Evolutionary conservation across 257 asterid species (phyloP).

Genomic region (Catharanthus roseus): DNA sequence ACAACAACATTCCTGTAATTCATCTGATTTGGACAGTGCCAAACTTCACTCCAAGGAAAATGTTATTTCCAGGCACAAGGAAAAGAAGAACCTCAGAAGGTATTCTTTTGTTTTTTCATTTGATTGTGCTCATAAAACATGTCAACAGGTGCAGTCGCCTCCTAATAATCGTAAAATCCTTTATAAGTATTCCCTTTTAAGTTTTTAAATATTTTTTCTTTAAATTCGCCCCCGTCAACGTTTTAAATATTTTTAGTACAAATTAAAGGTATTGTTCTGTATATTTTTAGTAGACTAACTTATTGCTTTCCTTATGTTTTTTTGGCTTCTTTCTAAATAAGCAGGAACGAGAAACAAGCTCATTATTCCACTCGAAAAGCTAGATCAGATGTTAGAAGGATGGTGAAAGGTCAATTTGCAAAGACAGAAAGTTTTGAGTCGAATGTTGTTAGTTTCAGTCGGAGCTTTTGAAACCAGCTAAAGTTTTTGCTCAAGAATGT

Average conservation of each 20-base stretch:
- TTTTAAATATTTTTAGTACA: too few species aligned
- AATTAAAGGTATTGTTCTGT: too few species aligned
- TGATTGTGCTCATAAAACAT: background rate
- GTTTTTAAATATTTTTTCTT: too few species aligned
- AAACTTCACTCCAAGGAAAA: slow-evolving; percentile 27
- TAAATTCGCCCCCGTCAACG: too few species aligned
- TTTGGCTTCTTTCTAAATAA: too few species aligned
- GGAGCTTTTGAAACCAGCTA: slow-evolving; percentile 26
- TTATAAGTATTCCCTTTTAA: too few species aligned
- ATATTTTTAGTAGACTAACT: too few species aligned
- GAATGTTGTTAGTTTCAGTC: slow-evolving; percentile 19
- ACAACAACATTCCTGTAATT: slow-evolving; percentile 19
- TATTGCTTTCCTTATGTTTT: too few species aligned
- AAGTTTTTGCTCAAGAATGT: too few species aligned
- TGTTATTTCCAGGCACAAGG: slow-evolving; percentile 32
- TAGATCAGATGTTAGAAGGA: slow-evolving; percentile 36
- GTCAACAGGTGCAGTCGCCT: too few species aligned
- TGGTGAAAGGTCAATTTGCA: slow-evolving; percentile 20
- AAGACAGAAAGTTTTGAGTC: slow-evolving; percentile 25
- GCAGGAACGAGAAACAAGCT: slow-evolving; percentile 48
- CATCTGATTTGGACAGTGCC: slow-evolving; percentile 22
- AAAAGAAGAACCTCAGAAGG: slow-evolving; percentile 43
- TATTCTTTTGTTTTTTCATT: slow-evolving; percentile 13
- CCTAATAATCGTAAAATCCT: too few species aligned
- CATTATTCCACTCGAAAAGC: slow-evolving; percentile 29